phyloP scores from a whole-genome alignment of 2,329 filamentous ascomycete genomes.

The Colletotrichum aenigma region DNA sequence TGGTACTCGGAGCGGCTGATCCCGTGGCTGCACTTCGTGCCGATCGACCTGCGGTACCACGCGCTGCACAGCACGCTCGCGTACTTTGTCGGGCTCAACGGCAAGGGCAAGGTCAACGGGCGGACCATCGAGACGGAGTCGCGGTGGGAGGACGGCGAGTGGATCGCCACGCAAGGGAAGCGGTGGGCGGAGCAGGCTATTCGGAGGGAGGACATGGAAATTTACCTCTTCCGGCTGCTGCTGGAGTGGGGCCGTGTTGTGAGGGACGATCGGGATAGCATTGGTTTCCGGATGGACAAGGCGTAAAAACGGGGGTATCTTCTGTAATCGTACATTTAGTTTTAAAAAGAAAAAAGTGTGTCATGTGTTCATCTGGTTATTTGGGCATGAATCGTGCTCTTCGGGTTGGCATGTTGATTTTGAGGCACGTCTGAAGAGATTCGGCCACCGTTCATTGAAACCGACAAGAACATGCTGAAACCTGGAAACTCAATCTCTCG shows the following conservation, averaged over 20 bases:
- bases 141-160: slow-evolving; percentile 58
- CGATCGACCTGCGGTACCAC: slow-evolving; percentile 75
- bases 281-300: slow-evolving; percentile 37
- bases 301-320: background rate
- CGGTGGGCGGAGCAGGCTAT: slow-evolving; percentile 69
- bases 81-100: slow-evolving; percentile 71
- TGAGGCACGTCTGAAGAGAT: background rate
- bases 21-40: slow-evolving; percentile 83
- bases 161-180: slow-evolving; percentile 69
- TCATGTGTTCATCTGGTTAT: background rate
- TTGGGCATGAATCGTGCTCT: background rate
- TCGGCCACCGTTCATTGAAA: background rate
- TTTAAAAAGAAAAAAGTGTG: background rate
- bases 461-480: background rate
- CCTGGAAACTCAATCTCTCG: background rate
- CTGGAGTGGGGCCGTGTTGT: slow-evolving; percentile 78
- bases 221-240: slow-evolving; percentile 79
- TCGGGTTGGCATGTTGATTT: background rate
- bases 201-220: slow-evolving; percentile 76
- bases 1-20: slow-evolving; percentile 79
- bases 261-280: slow-evolving; percentile 60
- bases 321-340: background rate
- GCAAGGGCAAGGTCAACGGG: slow-evolving; percentile 45
- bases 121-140: slow-evolving; percentile 50
- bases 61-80: slow-evolving; percentile 75